A percentile compares a stretch with the other conserved stretches of the same genome.
Conservation (phyloP, 2,329 filamentous ascomycete genomes). For the Leptographium radiaticola region DNA sequence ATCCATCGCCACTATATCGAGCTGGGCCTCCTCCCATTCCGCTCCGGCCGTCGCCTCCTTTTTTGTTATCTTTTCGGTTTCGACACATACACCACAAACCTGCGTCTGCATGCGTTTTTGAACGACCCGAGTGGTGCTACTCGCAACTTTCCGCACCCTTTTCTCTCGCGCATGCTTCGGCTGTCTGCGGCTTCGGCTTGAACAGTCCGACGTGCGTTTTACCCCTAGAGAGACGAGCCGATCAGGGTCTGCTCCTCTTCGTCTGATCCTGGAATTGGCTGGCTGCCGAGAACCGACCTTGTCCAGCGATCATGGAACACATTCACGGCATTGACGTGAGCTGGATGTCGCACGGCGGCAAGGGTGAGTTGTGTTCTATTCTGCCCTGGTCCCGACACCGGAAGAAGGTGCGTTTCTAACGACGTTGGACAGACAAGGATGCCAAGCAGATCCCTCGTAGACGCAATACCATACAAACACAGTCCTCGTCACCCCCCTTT, state of each 20-base stretch:
- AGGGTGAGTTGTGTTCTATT: constrained; percentile 49
- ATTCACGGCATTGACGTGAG: constrained; percentile 76
- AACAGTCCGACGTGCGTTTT: not conserved
- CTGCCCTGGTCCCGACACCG: not conserved
- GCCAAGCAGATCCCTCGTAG: constrained; percentile 14
- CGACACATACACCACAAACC: not conserved
- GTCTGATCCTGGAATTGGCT: too few species aligned
- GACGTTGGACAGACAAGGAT: constrained; percentile 14
- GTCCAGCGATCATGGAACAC: constrained; percentile 53
- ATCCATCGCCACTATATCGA: not conserved
- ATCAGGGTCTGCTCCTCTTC: too few species aligned
- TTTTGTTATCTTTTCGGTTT: not conserved
- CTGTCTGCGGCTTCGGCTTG: not conserved
- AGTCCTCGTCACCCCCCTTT: constrained; percentile 1
- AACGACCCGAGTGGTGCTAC: not conserved
- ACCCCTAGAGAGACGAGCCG: too few species aligned
- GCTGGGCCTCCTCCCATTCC: not conserved
- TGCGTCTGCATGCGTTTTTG: not conserved
- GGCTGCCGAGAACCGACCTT: not conserved
- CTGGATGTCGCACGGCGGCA: constrained; percentile 75
- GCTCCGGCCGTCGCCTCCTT: not conserved
- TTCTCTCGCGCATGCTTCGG: not conserved
- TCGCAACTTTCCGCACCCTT: not conserved
- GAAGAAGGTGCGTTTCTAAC: not conserved
- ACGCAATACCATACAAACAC: constrained; percentile 16